phyloP scores from a whole-genome alignment of 306 rosid genomes.

The Macrotyloma uniflorum region DNA sequence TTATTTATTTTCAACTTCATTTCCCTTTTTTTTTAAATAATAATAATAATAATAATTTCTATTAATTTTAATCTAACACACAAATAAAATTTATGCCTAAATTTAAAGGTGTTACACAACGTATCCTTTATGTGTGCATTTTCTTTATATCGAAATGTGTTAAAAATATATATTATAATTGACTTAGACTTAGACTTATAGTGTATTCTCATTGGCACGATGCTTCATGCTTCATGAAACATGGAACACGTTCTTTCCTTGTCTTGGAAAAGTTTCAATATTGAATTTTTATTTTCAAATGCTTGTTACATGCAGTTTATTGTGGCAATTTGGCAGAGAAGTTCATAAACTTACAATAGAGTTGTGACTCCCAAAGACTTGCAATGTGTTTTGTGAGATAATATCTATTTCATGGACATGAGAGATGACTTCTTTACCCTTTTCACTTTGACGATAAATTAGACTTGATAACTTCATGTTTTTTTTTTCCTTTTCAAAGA shows the following conservation, averaged over 20 bases:
- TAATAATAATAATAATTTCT: too few relatives aligned
- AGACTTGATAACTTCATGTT: too few relatives aligned
- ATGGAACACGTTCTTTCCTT: not conserved
- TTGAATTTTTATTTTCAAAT: not conserved
- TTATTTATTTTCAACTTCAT: too few relatives aligned
- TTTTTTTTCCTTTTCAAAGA: not conserved
- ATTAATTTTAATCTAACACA: too few relatives aligned
- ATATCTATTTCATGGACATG: not conserved
- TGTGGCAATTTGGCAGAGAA: not conserved
- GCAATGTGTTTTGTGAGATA: not conserved
- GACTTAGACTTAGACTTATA: not conserved
- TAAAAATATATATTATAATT: not conserved
- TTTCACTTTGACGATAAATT: too few relatives aligned
- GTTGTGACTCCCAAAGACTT: not conserved
- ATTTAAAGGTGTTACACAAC: too few relatives aligned
- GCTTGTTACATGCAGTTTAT: not conserved
- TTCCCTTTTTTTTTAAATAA: too few relatives aligned
- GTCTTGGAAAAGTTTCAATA: too few relatives aligned
- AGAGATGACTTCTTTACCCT: too few relatives aligned
- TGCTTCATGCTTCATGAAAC: not conserved
- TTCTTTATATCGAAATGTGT: not conserved
- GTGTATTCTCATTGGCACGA: slow-evolving; percentile 5
- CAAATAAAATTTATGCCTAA: too few relatives aligned
- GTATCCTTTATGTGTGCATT: not conserved
- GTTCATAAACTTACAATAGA: not conserved